Percentiles rank a stretch among this genome's conserved stretches.
These are phyloP conservation scores for Mycena leptocephala DNA, from an alignment of 768 basidiomycete genomes.

Conservation along the genomic window DNA sequence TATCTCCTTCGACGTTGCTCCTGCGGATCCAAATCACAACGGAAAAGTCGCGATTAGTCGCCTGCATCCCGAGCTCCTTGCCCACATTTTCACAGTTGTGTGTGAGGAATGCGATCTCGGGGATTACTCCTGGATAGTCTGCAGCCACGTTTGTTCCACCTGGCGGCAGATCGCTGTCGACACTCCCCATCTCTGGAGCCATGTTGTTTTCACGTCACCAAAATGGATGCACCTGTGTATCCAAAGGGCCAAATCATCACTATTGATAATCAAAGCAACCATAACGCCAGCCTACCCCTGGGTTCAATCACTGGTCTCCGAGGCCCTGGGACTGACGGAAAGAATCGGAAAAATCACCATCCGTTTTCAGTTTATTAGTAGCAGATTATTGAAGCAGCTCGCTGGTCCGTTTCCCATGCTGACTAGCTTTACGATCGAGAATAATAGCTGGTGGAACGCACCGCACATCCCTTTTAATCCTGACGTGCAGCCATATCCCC, in stretches of 20 bases:
- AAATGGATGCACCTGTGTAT: slow-evolving; percentile 17
- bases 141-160: slow-evolving; percentile 24
- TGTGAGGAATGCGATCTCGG: background rate
- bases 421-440: background rate
- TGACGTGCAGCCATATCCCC: slow-evolving; percentile 8
- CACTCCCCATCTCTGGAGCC: slow-evolving; percentile 21
- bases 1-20: background rate
- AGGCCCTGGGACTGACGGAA: background rate
- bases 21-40: slow-evolving; percentile 13
- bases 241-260: slow-evolving; percentile 21
- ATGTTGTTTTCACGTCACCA: slow-evolving; percentile 4
- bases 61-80: slow-evolving; percentile 24
- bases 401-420: slow-evolving; percentile 23
- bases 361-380: background rate
- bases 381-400: background rate
- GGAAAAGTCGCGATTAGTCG: slow-evolving; percentile 14
- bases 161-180: slow-evolving; percentile 26
- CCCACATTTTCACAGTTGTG: slow-evolving; percentile 17
- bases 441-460: background rate
- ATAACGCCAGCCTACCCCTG: background rate
- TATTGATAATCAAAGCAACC: slow-evolving; percentile 1
- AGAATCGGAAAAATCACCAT: slow-evolving; percentile 12
- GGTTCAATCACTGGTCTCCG: background rate
- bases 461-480: background rate
- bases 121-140: slow-evolving; percentile 21